These are phyloP conservation scores for Parmales sp. DNA, from an alignment of 108 stramenopile genomes.

Conservation along the genomic window DNA sequence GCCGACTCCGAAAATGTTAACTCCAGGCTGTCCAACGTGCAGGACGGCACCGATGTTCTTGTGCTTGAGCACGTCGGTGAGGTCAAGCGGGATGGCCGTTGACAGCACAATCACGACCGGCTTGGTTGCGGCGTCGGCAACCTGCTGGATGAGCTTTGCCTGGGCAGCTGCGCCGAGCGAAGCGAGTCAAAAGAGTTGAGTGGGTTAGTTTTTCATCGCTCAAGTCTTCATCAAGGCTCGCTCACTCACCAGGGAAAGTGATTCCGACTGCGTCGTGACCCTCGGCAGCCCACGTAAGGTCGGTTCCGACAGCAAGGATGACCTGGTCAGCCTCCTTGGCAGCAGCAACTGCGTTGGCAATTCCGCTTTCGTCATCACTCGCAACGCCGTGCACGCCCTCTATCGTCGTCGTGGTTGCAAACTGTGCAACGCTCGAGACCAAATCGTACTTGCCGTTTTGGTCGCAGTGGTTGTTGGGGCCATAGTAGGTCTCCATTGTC, in stretches of 20 bases:
- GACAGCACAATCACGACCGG: conserved; percentile 21
- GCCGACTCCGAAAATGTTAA: conserved; percentile 10
- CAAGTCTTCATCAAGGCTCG: too few relatives aligned
- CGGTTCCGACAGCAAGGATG: conserved; percentile 18
- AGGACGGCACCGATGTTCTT: conserved; percentile 20
- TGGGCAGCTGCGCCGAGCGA: too few relatives aligned
- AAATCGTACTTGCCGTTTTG: not conserved
- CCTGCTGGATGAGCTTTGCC: conserved; percentile 7
- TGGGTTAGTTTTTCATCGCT: too few relatives aligned
- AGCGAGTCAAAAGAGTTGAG: too few relatives aligned
- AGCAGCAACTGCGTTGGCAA: conserved; percentile 10
- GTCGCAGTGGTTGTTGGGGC: not conserved
- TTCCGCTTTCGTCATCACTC: not conserved
- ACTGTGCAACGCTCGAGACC: not conserved
- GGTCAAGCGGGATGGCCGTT: conserved; percentile 18
- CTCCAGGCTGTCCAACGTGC: conserved; percentile 24
- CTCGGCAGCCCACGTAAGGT: conserved; percentile 9
- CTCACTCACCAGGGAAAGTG: not conserved
- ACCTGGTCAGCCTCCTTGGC: conserved; percentile 12
- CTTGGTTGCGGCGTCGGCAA: conserved; percentile 12
- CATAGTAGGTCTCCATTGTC: conserved; percentile 18
- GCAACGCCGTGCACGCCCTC: not conserved
- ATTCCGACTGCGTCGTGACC: conserved; percentile 16
- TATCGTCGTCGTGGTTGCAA: not conserved
- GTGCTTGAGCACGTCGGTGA: not conserved